Evolutionary conservation across 2,329 filamentous ascomycete species (phyloP).

Genomic region (Bipolaris cookei): DNA sequence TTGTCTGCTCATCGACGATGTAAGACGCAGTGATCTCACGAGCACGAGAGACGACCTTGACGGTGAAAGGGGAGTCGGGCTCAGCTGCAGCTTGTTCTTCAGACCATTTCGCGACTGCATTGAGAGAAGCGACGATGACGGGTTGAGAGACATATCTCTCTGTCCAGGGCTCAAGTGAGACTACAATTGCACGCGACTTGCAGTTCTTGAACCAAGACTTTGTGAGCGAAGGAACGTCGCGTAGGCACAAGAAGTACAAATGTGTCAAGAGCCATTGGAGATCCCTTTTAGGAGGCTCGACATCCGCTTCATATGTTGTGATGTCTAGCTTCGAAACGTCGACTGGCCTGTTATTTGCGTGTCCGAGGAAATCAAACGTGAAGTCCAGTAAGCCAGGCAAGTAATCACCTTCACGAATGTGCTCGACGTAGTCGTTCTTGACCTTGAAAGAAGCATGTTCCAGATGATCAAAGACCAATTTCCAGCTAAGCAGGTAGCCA

Average conservation of each 20-base stretch:
- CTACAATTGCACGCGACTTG: conserved; percentile 77
- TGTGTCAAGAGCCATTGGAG: conserved; percentile 85
- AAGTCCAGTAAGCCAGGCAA: conserved; percentile 76
- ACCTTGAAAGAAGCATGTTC: conserved; percentile 79
- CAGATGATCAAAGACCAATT: conserved; percentile 87
- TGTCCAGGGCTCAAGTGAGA: conserved; percentile 83
- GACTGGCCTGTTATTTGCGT: conserved; percentile 73
- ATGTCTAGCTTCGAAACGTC: conserved; percentile 74
- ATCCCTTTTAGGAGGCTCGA: conserved; percentile 71
- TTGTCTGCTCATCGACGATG: conserved; percentile 83
- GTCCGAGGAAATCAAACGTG: conserved; percentile 82
- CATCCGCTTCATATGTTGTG: conserved; percentile 64
- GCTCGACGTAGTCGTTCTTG: conserved; percentile 78
- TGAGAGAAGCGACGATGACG: conserved; percentile 69
- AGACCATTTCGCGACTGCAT: conserved; percentile 73
- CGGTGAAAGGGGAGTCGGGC: conserved; percentile 58
- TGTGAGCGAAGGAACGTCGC: conserved; percentile 77
- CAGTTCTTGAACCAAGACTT: conserved; percentile 86
- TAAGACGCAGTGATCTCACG: conserved; percentile 84
- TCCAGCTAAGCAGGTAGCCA: conserved; percentile 87
- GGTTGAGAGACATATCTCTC: conserved; percentile 77
- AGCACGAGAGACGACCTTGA: conserved; percentile 74
- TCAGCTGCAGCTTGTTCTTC: conserved; percentile 49
- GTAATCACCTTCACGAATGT: conserved; percentile 76
- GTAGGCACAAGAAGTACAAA: conserved; percentile 81